Conservation (phyloP, 192 early-diverging fungal genomes). For the Gamsiella multidivaricata region DNA sequence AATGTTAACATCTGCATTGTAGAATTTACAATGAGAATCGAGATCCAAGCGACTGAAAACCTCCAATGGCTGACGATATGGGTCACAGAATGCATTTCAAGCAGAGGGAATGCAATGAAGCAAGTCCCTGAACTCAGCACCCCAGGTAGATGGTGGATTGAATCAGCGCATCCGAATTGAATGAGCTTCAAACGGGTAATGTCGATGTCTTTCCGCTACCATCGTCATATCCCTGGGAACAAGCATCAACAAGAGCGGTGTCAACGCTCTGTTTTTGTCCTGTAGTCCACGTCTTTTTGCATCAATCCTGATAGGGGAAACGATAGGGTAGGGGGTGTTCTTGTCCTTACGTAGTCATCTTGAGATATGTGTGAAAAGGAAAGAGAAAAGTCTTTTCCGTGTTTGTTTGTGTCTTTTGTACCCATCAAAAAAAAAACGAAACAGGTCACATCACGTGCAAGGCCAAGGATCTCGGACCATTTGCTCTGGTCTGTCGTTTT, state of each 20-base stretch:
- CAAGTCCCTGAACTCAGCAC: conserved; percentile 49
- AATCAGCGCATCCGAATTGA: too few species aligned
- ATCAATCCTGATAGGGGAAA: conserved; percentile 2
- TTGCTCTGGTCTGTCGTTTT: not conserved
- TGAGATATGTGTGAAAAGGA: conserved; percentile 55
- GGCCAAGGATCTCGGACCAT: not conserved
- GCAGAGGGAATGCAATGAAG: conserved; percentile 52
- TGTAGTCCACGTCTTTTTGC: conserved; percentile 38
- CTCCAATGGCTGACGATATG: conserved; percentile 5
- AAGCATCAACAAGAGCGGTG: conserved; percentile 17
- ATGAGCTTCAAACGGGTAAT: not conserved
- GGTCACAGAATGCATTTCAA: conserved; percentile 56
- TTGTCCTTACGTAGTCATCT: conserved; percentile 56
- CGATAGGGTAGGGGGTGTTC: too few species aligned
- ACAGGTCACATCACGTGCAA: not conserved
- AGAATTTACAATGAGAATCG: conserved; percentile 13
- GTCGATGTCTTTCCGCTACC: not conserved
- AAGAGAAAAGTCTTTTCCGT: conserved; percentile 45
- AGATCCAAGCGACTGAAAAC: not conserved
- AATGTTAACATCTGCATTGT: too few species aligned
- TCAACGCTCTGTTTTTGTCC: conserved; percentile 7
- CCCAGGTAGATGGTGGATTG: conserved; percentile 37
- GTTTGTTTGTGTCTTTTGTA: conserved; percentile 35
- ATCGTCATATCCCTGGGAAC: conserved; percentile 39
- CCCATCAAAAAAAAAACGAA: not conserved